Evolutionary conservation across 495 filamentous ascomycete species (phyloP), one percentile per base, ranked within the genome.

Genomic region (Cairneyella variabilis): DNA sequence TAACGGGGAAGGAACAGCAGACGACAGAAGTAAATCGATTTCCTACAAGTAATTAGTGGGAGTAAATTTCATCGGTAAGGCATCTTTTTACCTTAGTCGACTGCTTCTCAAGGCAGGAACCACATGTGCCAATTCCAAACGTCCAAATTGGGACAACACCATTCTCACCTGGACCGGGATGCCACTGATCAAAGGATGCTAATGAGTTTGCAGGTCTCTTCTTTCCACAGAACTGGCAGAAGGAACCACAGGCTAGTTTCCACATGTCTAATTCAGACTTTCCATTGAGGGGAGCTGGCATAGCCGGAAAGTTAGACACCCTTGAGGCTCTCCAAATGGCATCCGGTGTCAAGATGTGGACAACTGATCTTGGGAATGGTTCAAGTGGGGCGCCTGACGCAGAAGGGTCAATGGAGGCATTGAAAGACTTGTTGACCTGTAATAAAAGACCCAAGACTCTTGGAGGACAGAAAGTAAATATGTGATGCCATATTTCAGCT

Each of bases 211-310:
- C 22, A 17, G 30, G 63, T 36, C 39, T 32, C 53, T 57, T 62
- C 51, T 67, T 75, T 5, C 57, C 62, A 60, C 83, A 85, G 48
- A 75, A 72, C 58, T 84, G 74, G 63, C 83, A 87, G n/a, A 37
- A 64, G 9, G 56, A 65, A 7, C 73, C 71, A 59, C 74, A 75
- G 28, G 75, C 69, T 32, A 87, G 63, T 47, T 72, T 77, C 77
- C 82, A 85, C 82, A 87, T 85, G 21, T 77, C 72, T 21, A 82
- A 67, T 57, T 87, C 83, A 26, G 74, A 72, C 39, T 69, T 74
- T 12, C 69, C 72, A 27, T 52, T 59, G n/a, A 85, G 69, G 28
- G 83, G 81, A 43, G 66, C 61, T 42, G 83, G 83, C 69, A 83
- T 76, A 34, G 73, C 71, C 3, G 73, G 76, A 65, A 72, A 73